Evolutionary conservation across 306 rosid genomes (phyloP).

Genomic region (Urtica urens): DNA sequence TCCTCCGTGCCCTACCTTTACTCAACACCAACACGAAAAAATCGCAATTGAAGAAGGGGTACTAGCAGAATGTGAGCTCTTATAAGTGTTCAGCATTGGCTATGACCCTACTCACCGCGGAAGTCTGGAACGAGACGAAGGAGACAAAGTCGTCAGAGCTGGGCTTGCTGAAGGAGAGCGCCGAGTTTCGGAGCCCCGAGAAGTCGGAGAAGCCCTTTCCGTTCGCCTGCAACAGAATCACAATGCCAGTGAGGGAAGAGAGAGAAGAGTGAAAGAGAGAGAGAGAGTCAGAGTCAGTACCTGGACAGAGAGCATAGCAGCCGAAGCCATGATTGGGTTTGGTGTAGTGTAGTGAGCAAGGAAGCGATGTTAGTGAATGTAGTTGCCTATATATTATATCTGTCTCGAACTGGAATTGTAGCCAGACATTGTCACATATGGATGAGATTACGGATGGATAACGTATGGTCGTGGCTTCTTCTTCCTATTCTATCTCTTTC

Average conservation of each 20-base stretch:
- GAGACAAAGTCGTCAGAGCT: slow-evolving; percentile 70
- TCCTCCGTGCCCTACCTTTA: slow-evolving; percentile 50
- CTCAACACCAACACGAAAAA: background rate
- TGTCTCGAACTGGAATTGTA: background rate
- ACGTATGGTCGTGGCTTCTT: slow-evolving; percentile 52
- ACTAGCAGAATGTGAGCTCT: no score
- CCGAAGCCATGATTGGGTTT: slow-evolving; percentile 65
- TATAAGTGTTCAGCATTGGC: no score
- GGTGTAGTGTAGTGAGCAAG: background rate
- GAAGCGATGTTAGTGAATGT: background rate
- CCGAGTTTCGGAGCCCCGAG: slow-evolving; percentile 67
- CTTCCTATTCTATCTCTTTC: slow-evolving; percentile 6
- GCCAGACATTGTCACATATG: slow-evolving; percentile 9
- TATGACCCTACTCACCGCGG: slow-evolving; percentile 85
- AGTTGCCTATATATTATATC: background rate
- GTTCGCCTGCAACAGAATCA: slow-evolving; percentile 32
- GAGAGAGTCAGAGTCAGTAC: slow-evolving; percentile 18
- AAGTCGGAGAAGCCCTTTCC: slow-evolving; percentile 73
- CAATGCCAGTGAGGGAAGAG: background rate
- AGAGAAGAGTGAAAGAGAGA: background rate
- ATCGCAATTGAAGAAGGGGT: background rate
- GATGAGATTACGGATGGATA: slow-evolving; percentile 72
- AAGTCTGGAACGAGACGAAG: slow-evolving; percentile 64
- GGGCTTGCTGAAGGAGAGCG: slow-evolving; percentile 25
- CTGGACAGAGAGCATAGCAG: slow-evolving; percentile 77